Percentiles rank a stretch among this genome's conserved stretches.
Conservation (phyloP, 352 stramenopile genomes). For the Pythium biforme region DNA sequence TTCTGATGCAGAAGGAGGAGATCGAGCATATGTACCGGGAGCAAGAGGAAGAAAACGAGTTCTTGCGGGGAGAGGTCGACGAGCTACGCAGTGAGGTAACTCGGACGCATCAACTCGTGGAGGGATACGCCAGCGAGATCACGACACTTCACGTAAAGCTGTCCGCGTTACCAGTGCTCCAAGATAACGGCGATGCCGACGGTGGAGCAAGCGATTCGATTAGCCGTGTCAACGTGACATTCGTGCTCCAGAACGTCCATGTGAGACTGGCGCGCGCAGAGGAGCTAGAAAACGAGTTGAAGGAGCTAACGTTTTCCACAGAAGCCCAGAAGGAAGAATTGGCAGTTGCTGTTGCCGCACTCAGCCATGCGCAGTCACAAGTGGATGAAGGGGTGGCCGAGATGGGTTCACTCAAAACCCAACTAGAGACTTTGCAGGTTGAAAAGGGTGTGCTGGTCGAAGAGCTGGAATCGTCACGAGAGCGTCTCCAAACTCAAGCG, state of each 20-base stretch:
- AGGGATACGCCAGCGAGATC: conserved; percentile 12
- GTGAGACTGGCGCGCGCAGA: conserved; percentile 1
- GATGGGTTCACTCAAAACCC: conserved; percentile 11
- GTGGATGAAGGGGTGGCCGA: conserved; percentile 10
- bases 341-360: neutral
- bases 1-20: conserved; percentile 14
- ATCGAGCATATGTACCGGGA: conserved; percentile 11
- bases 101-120: conserved; percentile 3
- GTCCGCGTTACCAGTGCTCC: neutral
- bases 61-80: conserved; percentile 12
- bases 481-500: neutral
- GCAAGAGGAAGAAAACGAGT: conserved; percentile 14
- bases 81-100: conserved; percentile 2
- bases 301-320: conserved; percentile 7
- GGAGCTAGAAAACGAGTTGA: conserved; percentile 16
- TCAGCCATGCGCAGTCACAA: conserved; percentile 5
- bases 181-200: neutral
- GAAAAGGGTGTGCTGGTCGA: conserved; percentile 3
- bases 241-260: neutral
- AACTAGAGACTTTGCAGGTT: conserved; percentile 8
- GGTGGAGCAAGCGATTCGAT: neutral
- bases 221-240: neutral
- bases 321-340: conserved; percentile 19
- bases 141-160: conserved; percentile 7
- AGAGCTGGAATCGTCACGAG: conserved; percentile 8